Evolutionary conservation across 352 stramenopile species (phyloP), one percentile per base, ranked within the genome.

Genomic region (Phytophthora tubulina): DNA sequence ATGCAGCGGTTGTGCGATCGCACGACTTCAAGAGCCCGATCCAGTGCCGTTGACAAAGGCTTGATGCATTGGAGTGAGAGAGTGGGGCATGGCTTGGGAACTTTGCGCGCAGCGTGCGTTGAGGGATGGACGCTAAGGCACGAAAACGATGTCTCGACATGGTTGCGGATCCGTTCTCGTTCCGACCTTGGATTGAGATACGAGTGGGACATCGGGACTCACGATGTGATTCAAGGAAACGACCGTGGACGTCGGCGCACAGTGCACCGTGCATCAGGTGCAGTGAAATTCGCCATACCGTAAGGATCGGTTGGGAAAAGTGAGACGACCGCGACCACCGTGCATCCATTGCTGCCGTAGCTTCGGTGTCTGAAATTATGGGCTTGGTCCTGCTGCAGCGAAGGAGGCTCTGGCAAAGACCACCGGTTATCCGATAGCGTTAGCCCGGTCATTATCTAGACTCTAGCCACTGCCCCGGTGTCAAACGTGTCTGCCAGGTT

Each of bases 71-170:
- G 21, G 21, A 27, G 21, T 21, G 21, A 21, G 21, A 21, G 21
- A 21, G 21, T 27, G 21, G 1, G 21, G 30, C 17, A 64, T 44
- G 15, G 11, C 30, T 54, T 33, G 13, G 15, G 64, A 72, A 72
- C 55, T 49, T 33, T 67, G 49, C 46, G 32, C 55, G 48, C 64
- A 54, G 30, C 48, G 45, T 72, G 39, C 39, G 44, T 11, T 32
- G 33, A 30, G 30, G 39, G 62, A 70, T 57, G 52, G 11, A 46
- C 32, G 21, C 56, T 63, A 53, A 63, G 56, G 42, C 56, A 63
- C 42, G 21, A 36, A 54, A 36, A 33, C n/a, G 56, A 54, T 63
- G 55, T 44, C 55, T 53, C 41, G 55, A 53, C 31, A 11, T 14
- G 10, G 44, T 27, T 27, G 21, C 0, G 21, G 21, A 27, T 46